Evolutionary conservation across 148 eudicot genomes (phyloP), one percentile per base, ranked within the genome.

Genomic region (Vaccinium myrtillus): DNA sequence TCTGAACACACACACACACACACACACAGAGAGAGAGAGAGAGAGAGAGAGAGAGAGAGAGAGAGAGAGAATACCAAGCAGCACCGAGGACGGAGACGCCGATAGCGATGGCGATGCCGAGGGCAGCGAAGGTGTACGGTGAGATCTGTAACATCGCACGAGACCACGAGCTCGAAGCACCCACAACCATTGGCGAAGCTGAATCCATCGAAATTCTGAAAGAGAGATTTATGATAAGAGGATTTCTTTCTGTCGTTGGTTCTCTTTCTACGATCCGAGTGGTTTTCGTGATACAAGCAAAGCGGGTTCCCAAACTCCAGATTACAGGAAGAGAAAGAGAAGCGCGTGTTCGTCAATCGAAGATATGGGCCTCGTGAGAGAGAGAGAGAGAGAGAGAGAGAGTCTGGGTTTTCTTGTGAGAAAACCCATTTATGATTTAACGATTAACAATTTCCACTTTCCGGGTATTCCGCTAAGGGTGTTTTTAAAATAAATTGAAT

Each of bases 51-150:
- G 36, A 76, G 6, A 54, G 1, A 63, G 6, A 50, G 1, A 21
- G 12, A 48, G 21, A 36, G 13, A 8, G 48, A 14, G 48, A 4
- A 10, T 92, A 95, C 99, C 98, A 97, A 75, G 99, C 99, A 70
- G 98, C 99, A 71, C 99, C 99, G 74, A 96, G 93, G 53, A 96
- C 99, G 55, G 99, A 96, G 81, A 96, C 94, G 71, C 99, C 99
- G 78, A 97, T 97, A 6, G 99, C 91, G 54, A 97, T 75, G 80
- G 99, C 98, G 83, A 97, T 97, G 13, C 99, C 99, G 67, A 97
- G 76, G 90, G 98, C 94, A 79, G 98, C 80, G 88, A 85, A 97
- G 59, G 96, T 95, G 91, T 97, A 97, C 4, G 99, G 99, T 3
- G 98, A 97, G 92, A 97, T 95, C 89, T 88, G 94, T 27, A 95